Percentiles rank a stretch among this genome's conserved stretches.
These are phyloP conservation scores for Neurospora sp. DNA, from an alignment of 2,329 filamentous ascomycete genomes.

Conservation along the genomic window DNA sequence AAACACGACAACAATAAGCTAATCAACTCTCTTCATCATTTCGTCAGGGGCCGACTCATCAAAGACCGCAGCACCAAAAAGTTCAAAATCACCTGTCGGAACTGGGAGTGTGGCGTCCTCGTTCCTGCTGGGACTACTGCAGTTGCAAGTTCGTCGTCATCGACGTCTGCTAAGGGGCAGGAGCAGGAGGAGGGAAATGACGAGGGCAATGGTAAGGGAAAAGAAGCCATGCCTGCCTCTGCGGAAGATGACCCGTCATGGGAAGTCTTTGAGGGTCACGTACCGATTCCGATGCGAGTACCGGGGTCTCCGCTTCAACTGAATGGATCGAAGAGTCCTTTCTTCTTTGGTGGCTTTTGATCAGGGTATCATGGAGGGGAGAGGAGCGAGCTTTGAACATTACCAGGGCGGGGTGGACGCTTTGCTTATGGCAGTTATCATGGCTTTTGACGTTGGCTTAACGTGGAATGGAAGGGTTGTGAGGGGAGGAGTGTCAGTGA, in stretches of 20 bases:
- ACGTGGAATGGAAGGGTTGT: neutral
- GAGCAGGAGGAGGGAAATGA: slow-evolving; percentile 10
- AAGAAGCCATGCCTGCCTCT: neutral
- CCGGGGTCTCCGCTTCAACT: slow-evolving; percentile 41
- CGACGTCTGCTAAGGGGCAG: slow-evolving; percentile 2
- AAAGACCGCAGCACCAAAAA: slow-evolving; percentile 56
- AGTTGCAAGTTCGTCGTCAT: neutral
- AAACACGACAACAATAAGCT: too few relatives aligned
- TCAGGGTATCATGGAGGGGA: neutral
- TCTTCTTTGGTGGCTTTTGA: slow-evolving; percentile 20
- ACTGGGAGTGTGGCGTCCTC: slow-evolving; percentile 93
- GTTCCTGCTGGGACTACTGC: slow-evolving; percentile 34
- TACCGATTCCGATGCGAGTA: slow-evolving; percentile 55
- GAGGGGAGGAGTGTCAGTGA: neutral
- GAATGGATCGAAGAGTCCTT: slow-evolving; percentile 9
- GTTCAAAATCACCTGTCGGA: slow-evolving; percentile 72
- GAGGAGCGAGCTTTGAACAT: neutral
- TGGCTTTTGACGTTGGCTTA: neutral
- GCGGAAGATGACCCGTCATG: neutral
- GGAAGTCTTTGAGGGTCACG: slow-evolving; percentile 39
- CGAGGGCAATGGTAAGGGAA: slow-evolving; percentile 5
- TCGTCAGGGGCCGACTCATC: slow-evolving; percentile 61
- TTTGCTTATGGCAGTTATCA: neutral
- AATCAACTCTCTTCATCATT: neutral
- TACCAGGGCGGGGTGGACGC: neutral